These are phyloP conservation scores for Suillus sp. DNA, from an alignment of 768 basidiomycete genomes.

Conservation along the genomic window DNA sequence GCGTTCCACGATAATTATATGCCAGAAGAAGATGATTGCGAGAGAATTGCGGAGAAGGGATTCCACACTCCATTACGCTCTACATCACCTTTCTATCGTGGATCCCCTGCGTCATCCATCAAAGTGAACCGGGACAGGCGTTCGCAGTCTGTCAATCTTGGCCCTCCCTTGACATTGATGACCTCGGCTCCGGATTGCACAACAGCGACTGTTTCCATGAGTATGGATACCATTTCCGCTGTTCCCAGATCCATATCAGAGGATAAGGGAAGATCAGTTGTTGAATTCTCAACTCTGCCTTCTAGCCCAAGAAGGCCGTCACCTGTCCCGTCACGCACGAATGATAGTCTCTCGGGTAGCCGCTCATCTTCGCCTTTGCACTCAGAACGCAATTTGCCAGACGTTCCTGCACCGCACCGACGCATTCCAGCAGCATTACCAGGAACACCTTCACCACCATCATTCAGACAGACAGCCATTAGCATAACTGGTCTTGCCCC, in stretches of 20 bases:
- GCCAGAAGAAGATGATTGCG: conserved; percentile 54
- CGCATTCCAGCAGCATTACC: conserved; percentile 15
- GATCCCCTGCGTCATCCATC: conserved; percentile 47
- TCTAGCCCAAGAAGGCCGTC: conserved; percentile 27
- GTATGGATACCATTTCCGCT: conserved; percentile 33
- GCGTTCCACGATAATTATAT: conserved; percentile 67
- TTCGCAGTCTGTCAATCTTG: conserved; percentile 64
- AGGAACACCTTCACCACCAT: conserved; percentile 28
- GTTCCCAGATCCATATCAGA: conserved; percentile 31
- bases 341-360: conserved; percentile 35
- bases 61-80: conserved; percentile 21
- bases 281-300: conserved; percentile 40
- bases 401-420: conserved; percentile 28
- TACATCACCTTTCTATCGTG: conserved; percentile 21
- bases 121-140: conserved; percentile 54
- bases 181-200: conserved; percentile 23
- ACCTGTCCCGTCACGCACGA: conserved; percentile 27
- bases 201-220: conserved; percentile 32
- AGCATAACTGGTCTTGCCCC: conserved; percentile 74
- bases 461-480: conserved; percentile 65
- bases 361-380: conserved; percentile 30
- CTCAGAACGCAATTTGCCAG: conserved; percentile 32
- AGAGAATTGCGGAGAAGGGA: conserved; percentile 5
- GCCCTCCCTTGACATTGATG: conserved; percentile 35
- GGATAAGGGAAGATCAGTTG: conserved; percentile 41